Conservation (phyloP, 768 basidiomycete genomes). For the Phylloporus rhodoxanthus region DNA sequence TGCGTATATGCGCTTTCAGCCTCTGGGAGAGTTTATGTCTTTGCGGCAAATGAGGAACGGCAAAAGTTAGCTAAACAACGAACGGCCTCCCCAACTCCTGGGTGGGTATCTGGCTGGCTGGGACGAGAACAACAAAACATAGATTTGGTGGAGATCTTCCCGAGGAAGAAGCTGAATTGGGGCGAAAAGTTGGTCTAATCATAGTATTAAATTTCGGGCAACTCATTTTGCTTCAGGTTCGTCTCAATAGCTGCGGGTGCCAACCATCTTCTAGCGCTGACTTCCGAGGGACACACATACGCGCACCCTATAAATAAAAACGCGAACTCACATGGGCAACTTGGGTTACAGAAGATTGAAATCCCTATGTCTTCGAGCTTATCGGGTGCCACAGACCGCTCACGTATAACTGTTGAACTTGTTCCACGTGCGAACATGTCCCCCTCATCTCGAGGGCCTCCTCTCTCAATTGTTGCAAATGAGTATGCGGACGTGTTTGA, state of each 20-base stretch:
- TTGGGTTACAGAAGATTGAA: conserved; percentile 67
- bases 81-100: conserved; percentile 43
- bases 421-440: conserved; percentile 48
- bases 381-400: conserved; percentile 10
- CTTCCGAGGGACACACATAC: conserved; percentile 69
- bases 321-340: conserved; percentile 79
- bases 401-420: conserved; percentile 47
- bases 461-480: conserved; percentile 15
- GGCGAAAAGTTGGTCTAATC: conserved; percentile 57
- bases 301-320: conserved; percentile 66
- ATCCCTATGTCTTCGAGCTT: conserved; percentile 32
- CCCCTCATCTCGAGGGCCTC: conserved; percentile 31
- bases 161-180: conserved; percentile 49
- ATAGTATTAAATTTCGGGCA: not conserved
- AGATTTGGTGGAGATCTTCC: conserved; percentile 57
- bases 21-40: conserved; percentile 67
- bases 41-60: conserved; percentile 47
- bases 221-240: conserved; percentile 44
- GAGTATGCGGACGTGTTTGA: conserved; percentile 26
- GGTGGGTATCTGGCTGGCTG: conserved; percentile 60
- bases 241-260: conserved; percentile 66
- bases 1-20: conserved; percentile 75
- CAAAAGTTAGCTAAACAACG: conserved; percentile 40
- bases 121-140: conserved; percentile 44
- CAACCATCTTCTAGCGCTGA: conserved; percentile 67